Conservation (phyloP, 371 early-diverging fungal species). For the Syncephalastrum contaminatum region DNA sequence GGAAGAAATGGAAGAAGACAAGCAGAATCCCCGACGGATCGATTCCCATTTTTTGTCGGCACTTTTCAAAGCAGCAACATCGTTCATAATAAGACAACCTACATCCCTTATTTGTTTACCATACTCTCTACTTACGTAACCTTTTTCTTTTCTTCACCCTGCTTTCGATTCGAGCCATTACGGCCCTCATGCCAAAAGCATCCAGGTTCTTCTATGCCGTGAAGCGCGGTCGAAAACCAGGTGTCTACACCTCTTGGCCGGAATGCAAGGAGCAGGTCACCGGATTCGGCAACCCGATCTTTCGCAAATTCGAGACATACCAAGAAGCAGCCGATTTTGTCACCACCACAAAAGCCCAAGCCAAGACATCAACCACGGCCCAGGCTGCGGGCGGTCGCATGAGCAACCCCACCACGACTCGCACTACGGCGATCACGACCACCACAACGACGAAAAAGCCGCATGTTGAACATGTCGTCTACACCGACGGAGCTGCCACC, state of each 20-base stretch:
- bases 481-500: slow-evolving; percentile 81
- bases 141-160: not conserved
- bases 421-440: not conserved
- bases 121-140: no score
- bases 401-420: not conserved
- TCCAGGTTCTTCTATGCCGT: slow-evolving; percentile 60
- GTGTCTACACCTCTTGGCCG: slow-evolving; percentile 59
- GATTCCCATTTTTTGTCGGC: not conserved
- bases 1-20: no score
- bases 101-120: no score
- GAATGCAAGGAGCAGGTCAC: slow-evolving; percentile 60
- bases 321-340: slow-evolving; percentile 54
- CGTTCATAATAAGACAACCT: no score
- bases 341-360: not conserved
- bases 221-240: slow-evolving; percentile 48
- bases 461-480: slow-evolving; percentile 37
- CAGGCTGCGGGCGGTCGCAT: not conserved
- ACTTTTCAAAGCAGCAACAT: not conserved
- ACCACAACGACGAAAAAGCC: not conserved
- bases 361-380: not conserved
- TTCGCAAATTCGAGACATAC: slow-evolving; percentile 55
- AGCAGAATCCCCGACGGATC: no score
- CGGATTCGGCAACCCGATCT: slow-evolving; percentile 54
- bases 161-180: not conserved
- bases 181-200: not conserved